Base-by-base conservation (phyloP, 2,329 filamentous ascomycete species). In the Trichoderma sp. region DNA sequence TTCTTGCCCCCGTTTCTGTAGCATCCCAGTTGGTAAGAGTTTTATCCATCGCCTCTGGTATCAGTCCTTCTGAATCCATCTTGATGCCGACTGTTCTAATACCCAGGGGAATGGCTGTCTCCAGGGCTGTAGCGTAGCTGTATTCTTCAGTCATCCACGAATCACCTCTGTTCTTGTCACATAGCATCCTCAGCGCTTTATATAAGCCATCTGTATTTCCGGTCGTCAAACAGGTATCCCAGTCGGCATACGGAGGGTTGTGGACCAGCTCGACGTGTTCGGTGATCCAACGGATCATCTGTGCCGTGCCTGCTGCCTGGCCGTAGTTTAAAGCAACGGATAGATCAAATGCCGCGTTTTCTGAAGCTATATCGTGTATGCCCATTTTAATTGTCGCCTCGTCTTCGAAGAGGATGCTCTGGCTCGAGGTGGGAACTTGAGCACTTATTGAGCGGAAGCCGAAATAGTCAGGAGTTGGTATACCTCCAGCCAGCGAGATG, bases 231-330 rank as follows among this genome's bases (percentile, higher is more conserved):
- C 85, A 86, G 74, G 89, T 91, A 72, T 86, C 84, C 91, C 91
- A 94, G 76, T 94, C 90, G 40, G 85, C 82, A 76, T 93, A 93
- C 0, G 89, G 90, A 31, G 91, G 91, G 71, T 88, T 85, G 78
- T 92, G 90, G 13, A 92, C 87, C 72, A 93, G 84, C 77, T 93
- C 91, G 0, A 90, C 92, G 77, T 93, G 91, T 79, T 94, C 91
- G 0, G 90, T 91, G 57, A 93, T 80, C 78, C 88, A 94, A 55
- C 91, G 86, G 53, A 93, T 79, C 69, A 93, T 79, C 76, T 92
- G 91, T 3, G 90, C 87, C 33, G 89, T 85, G n/a, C 91, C 91
- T 57, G 86, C 85, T 3, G 90, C 87, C 77, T 92, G 89, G n/a
- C 89, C 90, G 76, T 94, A 94, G 77, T 94, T 93, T 75, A 93